Base-by-base conservation (phyloP, 1,284 basidiomycete genomes). In the Trichosporon sp. region DNA sequence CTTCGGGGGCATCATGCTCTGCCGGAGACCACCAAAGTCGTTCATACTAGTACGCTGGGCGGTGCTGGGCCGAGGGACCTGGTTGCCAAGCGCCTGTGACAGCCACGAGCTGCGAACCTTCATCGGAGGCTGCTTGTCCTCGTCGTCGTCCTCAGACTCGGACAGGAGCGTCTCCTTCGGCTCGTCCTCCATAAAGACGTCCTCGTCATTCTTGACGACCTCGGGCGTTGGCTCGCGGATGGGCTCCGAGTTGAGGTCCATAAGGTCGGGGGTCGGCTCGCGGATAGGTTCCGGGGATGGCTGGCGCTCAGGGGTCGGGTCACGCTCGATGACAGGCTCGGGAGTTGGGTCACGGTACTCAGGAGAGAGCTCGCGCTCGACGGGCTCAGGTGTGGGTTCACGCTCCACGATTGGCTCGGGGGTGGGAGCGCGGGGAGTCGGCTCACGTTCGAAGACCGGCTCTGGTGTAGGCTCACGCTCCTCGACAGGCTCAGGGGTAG, bases 41-140 rank as follows among this genome's bases (percentile, higher is more conserved):
- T 63, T 32, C 14, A 32, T 31, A 2, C 51, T 38, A 16, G 65
- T 51, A n/a, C 63, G n/a, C 8, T 65, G 38, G 19, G 71, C 77
- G 11, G 68, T 59, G 61, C n/a, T 21, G 56, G 76, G 63, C 0
- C 78, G 77, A 7, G 77, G 73, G 10, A 78, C 69, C 63, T 74
- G 78, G 26, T 76, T 74, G 5, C 79, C 81, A 21, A 82, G 79
- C 19, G 81, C 83, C 73, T 81, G 80, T 69, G 69, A 77, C 16
- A 83, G 78, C 83, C 81, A 83, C 1, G 83, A 84, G 5, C 78
- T 81, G 61, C 80, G 80, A 65, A 81, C 80, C 51, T 54, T 54
- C 10, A 54, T 19, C 19, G 51, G 51, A 54, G 51, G 51, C 51
- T n/a, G 16, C 46, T 19, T 48, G 16, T 48, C 46, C 16, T 54